These are phyloP conservation scores for Rostrohypoxylon terebratum DNA, from an alignment of 495 filamentous ascomycete species.

Conservation along the genomic window DNA sequence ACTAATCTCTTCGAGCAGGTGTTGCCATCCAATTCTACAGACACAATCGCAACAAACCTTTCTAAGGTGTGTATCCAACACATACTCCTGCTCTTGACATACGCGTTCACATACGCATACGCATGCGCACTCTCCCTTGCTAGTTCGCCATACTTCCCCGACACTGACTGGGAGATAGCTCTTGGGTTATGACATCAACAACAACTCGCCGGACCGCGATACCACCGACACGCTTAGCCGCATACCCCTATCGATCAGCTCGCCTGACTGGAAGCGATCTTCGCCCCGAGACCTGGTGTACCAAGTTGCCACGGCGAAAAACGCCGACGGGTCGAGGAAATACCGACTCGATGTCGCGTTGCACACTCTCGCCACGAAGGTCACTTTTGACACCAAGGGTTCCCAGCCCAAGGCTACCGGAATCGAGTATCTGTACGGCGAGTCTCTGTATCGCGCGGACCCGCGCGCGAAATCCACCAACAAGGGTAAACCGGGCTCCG, in stretches of 20 bases:
- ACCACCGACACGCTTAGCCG: constrained; percentile 56
- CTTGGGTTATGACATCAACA: constrained; percentile 66
- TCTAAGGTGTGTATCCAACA: constrained; percentile 10
- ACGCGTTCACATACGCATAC: constrained; percentile 13
- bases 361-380: constrained; percentile 70
- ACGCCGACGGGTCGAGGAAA: constrained; percentile 63
- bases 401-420: constrained; percentile 66
- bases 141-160: constrained; percentile 26
- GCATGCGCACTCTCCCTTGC: constrained; percentile 5
- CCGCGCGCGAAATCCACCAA: constrained; percentile 50
- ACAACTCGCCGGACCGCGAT: constrained; percentile 33
- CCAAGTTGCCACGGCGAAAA: constrained; percentile 61
- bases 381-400: constrained; percentile 63
- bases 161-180: constrained; percentile 58
- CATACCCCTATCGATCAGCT: constrained; percentile 62
- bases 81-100: constrained; percentile 16
- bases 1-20: constrained; percentile 20
- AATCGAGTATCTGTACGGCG: constrained; percentile 71
- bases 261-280: constrained; percentile 58
- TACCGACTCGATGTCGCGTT: constrained; percentile 70
- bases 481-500: constrained; percentile 58
- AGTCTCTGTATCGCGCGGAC: constrained; percentile 69
- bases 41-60: constrained; percentile 15
- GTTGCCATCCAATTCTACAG: constrained; percentile 10
- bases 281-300: constrained; percentile 67